Base-by-base conservation (phyloP, 1,284 basidiomycete species). In the Tilletia walkeri region DNA sequence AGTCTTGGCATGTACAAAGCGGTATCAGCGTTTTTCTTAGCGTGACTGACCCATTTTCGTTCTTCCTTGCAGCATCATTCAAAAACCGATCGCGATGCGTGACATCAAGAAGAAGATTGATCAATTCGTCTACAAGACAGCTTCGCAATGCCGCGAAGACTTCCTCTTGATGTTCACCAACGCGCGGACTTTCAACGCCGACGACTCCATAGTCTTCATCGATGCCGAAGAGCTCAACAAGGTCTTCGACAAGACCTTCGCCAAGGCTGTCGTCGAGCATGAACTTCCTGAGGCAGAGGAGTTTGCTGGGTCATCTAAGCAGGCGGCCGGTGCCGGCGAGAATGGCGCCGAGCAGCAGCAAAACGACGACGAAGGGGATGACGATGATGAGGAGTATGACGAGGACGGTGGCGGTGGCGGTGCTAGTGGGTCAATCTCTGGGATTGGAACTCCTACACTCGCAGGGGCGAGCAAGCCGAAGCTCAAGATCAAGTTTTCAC, bases 101-200 rank as follows among this genome's bases (percentile, higher is more conserved):
- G 89, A 91, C 74, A 90, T 98, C 80, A 91, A 92, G 72, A 94
- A 94, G 81, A 90, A 92, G 41, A 88, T 91, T 71, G 89, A 88
- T 72, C 87, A 88, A 70, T 87, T 88, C 49, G 87, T 88, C 69
- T 93, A 94, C 86, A 92, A 92, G 85, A 89, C 86, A 56, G 89
- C 94, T 56, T 86, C 88, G 47, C 86, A 88, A 66, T 94, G 90
- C 86, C 87, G 88, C 68, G 88, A 89, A 66, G 95, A 98, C 85
- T 93, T 93, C 88, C 83, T 85, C 73, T 88, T 94, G 67, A 94
- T 98, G 90, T 95, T 95, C 84, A 88, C 89, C 82, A 99, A 99
- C 82, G 95, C 95, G 4, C 89, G 91, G 80, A 81, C 77, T 39
- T 83, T 82, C 75, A 80, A 84, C 67, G 79, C 81, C 65, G 80